A percentile compares a stretch with the other conserved stretches of the same genome.
phyloP scores from a whole-genome alignment of 2,329 filamentous ascomycete species.

The Pseudofabraea citricarpa region DNA sequence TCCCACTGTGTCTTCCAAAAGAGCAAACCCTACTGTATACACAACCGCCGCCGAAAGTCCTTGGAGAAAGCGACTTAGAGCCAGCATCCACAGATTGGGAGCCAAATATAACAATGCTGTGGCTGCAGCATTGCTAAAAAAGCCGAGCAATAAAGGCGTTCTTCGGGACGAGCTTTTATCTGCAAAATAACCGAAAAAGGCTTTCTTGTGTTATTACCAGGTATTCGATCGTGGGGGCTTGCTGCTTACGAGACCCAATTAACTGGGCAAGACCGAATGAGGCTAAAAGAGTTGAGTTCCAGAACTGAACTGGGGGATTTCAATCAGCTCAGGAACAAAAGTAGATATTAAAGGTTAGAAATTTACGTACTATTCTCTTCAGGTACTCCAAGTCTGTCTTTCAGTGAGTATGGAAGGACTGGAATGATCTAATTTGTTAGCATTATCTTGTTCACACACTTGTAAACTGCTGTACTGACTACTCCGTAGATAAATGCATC shows the following conservation, averaged over 20 bases:
- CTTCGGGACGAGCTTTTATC: background rate
- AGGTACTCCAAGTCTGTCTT: background rate
- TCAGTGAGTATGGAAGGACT: background rate
- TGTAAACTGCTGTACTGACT: background rate
- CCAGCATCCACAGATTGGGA: slow-evolving; percentile 51
- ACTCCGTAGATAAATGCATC: background rate
- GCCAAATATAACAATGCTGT: slow-evolving; percentile 64
- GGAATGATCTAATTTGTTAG: background rate
- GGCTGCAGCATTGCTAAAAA: slow-evolving; percentile 38
- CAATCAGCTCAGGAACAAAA: background rate
- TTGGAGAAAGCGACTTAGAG: slow-evolving; percentile 60
- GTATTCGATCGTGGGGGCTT: background rate
- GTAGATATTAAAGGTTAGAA: background rate
- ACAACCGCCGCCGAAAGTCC: slow-evolving; percentile 65
- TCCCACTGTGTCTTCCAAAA: slow-evolving; percentile 65
- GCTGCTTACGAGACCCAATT: background rate
- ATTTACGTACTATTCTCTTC: background rate
- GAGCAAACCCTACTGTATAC: slow-evolving; percentile 65
- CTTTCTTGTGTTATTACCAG: background rate
- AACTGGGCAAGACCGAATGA: background rate
- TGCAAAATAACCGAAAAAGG: background rate
- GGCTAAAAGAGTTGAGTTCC: background rate
- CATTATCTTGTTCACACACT: background rate
- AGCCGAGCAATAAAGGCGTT: slow-evolving; percentile 52
- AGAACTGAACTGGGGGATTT: background rate